Base-by-base conservation (phyloP, 1,284 basidiomycete genomes). In the Ceratobasidium papillatum region DNA sequence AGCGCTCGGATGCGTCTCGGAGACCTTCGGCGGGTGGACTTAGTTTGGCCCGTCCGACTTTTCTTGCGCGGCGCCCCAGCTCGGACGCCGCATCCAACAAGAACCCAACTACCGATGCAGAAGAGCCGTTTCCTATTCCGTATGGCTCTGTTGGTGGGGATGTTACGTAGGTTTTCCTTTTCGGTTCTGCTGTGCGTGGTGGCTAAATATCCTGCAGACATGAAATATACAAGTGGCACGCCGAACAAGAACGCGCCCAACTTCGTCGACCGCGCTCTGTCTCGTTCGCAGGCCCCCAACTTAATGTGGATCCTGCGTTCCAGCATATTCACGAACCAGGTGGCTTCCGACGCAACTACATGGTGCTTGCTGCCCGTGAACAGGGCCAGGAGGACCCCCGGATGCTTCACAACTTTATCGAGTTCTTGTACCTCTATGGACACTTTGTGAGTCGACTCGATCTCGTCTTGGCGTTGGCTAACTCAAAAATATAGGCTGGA, bases 311-410 rank as follows among this genome's bases (percentile, higher is more conserved):
- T 73, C 92, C 94, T n/a, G 90, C 87, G 0, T 91, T 96, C 68
- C 90, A 94, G 78, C 94, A 96, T 78, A 95, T 98, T 76, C 94
- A 94, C 77, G 94, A 96, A 80, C 96, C 96, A 0, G 95, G 95
- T 77, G 96, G 96, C 0, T 97, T 98, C 84, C 87, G 95, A 76
- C 86, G 95, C 65, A 94, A 96, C 80, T 97, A 95, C 80, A 84
- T 98, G 7, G 82, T 91, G 52, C 82, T 92, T 71, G 89, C 88
- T 43, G 90, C 92, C 0, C 87, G 87, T 71, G 90, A 91, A 68
- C 88, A 91, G 75, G 90, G 90, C 5, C 81, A 83, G 27, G 88
- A 89, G 59, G 87, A 90, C 71, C 92, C 89, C 0, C 79, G 85
- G 14, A 87, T 94, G 80, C 84, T 93, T 14, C 89, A 91, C 79